phyloP scores from a whole-genome alignment of 331 rosid species.

The Ulmus americana region DNA sequence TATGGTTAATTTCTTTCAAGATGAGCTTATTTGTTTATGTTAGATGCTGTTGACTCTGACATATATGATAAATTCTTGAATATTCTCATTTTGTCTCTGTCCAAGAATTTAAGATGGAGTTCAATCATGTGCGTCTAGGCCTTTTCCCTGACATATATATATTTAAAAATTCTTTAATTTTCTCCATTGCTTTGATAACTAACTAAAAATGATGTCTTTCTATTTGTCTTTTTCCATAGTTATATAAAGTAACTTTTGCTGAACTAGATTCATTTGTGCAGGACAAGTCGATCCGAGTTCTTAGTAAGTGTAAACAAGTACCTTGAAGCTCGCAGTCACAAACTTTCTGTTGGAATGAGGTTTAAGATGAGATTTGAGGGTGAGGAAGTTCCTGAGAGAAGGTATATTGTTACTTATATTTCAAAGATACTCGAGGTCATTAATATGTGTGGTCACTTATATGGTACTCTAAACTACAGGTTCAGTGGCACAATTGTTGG shows the following conservation, averaged over 20 bases:
- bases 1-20: background rate
- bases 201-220: background rate
- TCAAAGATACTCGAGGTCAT: constrained; percentile 1
- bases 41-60: background rate
- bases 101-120: background rate
- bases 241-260: constrained; percentile 18
- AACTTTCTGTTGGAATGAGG: constrained; percentile 96
- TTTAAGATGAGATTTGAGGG: constrained; percentile 98
- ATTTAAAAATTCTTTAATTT: background rate
- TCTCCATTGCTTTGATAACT: background rate
- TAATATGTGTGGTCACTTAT: background rate
- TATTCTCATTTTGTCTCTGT: background rate
- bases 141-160: background rate
- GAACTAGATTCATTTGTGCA: constrained; percentile 37
- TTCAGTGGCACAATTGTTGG: constrained; percentile 98
- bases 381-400: constrained; percentile 97
- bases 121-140: background rate
- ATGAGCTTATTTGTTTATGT: background rate
- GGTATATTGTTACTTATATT: constrained; percentile 39
- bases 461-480: constrained; percentile 38
- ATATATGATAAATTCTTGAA: background rate
- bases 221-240: background rate
- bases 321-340: constrained; percentile 82
- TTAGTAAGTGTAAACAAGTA: constrained; percentile 86
- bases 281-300: constrained; percentile 95